phyloP scores from a whole-genome alignment of 257 asterid species.

The Cynanchum wilfordii region DNA sequence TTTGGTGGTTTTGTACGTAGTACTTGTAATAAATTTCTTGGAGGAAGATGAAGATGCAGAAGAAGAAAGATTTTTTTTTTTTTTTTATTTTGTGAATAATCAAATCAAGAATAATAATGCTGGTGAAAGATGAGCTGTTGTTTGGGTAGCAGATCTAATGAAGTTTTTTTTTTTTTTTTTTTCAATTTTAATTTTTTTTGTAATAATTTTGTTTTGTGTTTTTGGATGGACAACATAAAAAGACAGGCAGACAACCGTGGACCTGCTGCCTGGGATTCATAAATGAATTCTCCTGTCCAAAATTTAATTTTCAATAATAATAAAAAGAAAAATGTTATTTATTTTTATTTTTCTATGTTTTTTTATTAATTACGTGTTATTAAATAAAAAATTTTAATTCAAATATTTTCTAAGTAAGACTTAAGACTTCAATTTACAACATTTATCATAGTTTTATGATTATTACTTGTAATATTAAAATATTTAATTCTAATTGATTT shows the following conservation, averaged over 20 bases:
- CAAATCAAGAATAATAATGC: not conserved
- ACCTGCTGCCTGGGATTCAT: not conserved
- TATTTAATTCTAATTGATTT: no score
- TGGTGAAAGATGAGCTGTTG: slow-evolving; percentile 1
- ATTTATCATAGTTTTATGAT: no score
- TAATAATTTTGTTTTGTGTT: not conserved
- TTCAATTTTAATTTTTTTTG: not conserved
- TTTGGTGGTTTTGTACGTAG: not conserved
- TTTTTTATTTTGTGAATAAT: slow-evolving; percentile 4
- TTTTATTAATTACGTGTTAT: no score
- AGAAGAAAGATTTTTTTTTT: not conserved
- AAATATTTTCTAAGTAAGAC: no score
- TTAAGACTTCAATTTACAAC: no score
- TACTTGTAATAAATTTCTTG: not conserved
- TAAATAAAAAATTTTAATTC: no score
- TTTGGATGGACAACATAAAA: not conserved
- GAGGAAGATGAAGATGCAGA: not conserved
- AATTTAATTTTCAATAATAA: not conserved
- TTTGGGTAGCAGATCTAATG: no score
- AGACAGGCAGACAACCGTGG: not conserved
- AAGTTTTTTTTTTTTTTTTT: not conserved
- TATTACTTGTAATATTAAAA: no score
- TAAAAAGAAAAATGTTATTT: not conserved
- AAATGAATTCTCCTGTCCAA: not conserved
- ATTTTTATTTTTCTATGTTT: not conserved